These are phyloP conservation scores for Candida dajiaensis DNA, from an alignment of 805 yeast genomes.

Conservation along the genomic window DNA sequence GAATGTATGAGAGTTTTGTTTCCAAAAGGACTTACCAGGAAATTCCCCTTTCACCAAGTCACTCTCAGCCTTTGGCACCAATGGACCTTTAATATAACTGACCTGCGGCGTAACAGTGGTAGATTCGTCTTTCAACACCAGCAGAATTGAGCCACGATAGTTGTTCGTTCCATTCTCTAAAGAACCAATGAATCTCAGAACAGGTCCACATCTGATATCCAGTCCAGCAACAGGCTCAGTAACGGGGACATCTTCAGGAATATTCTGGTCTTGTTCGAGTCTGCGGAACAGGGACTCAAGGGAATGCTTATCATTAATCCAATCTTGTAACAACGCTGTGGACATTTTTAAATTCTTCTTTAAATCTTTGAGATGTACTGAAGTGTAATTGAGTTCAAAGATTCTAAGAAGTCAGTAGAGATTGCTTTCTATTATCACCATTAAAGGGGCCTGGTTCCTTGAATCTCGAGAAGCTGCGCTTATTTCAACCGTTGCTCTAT, in stretches of 20 bases:
- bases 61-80: constrained; percentile 9
- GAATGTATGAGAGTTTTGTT: constrained; percentile 45
- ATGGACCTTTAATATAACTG: constrained; percentile 24
- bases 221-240: constrained; percentile 21
- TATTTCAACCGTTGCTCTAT: too few relatives aligned
- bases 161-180: constrained; percentile 41
- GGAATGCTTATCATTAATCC: constrained; percentile 1
- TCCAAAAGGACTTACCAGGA: constrained; percentile 38
- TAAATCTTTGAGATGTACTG: too few relatives aligned
- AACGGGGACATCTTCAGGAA: constrained; percentile 9
- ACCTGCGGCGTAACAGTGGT: constrained; percentile 31
- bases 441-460: background rate
- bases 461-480: background rate
- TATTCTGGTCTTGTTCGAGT: constrained; percentile 6
- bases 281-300: constrained; percentile 1
- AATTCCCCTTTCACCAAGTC: constrained; percentile 36
- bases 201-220: constrained; percentile 69
- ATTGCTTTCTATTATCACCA: background rate
- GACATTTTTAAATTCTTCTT: background rate
- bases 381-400: background rate
- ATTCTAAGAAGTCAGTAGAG: background rate
- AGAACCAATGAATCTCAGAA: constrained; percentile 61
- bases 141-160: constrained; percentile 64
- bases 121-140: constrained; percentile 42
- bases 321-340: background rate